Percentiles rank a stretch among this genome's conserved stretches.
These are phyloP conservation scores for Posidonia oceanica DNA, from an alignment of 116 monocot genomes.

Conservation along the genomic window DNA sequence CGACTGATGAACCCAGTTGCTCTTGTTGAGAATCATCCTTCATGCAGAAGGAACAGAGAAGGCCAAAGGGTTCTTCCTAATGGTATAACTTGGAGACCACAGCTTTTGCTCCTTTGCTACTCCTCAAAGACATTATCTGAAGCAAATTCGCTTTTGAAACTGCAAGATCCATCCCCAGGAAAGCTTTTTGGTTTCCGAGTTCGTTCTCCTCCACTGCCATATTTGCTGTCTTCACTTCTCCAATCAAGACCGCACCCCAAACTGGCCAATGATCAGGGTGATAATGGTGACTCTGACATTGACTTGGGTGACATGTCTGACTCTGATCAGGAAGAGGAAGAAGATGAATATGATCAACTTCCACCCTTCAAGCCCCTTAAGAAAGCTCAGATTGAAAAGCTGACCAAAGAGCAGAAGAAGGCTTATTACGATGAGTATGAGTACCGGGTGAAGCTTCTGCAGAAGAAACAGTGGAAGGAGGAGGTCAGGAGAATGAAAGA, in stretches of 20 bases:
- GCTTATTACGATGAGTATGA: conserved; percentile 88
- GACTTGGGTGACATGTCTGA: conserved; percentile 66
- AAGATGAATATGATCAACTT: conserved; percentile 71
- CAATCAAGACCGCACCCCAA: conserved; percentile 72
- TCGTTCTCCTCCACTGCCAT: conserved; percentile 58
- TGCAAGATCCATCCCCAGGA: conserved; percentile 50
- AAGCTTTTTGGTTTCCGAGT: conserved; percentile 66
- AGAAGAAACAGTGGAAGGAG: conserved; percentile 86
- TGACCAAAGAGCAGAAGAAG: conserved; percentile 68
- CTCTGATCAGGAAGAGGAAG: conserved; percentile 44
- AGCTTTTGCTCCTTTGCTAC: conserved; percentile 72
- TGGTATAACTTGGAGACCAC: conserved; percentile 73
- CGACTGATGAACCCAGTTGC: conserved; percentile 78
- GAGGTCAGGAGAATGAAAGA: conserved; percentile 62
- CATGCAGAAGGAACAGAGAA: conserved; percentile 66
- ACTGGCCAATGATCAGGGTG: conserved; percentile 45
- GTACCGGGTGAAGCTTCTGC: conserved; percentile 76
- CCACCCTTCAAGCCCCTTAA: conserved; percentile 85
- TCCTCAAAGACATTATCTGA: conserved; percentile 82
- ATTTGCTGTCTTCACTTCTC: conserved; percentile 67
- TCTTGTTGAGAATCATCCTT: conserved; percentile 84
- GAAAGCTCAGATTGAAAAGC: conserved; percentile 65
- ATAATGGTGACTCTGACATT: conserved; percentile 63
- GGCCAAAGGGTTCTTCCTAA: conserved; percentile 78
- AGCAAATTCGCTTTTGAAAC: conserved; percentile 78